phyloP scores from a whole-genome alignment of 306 rosid species.

The Calophaca sinica region DNA sequence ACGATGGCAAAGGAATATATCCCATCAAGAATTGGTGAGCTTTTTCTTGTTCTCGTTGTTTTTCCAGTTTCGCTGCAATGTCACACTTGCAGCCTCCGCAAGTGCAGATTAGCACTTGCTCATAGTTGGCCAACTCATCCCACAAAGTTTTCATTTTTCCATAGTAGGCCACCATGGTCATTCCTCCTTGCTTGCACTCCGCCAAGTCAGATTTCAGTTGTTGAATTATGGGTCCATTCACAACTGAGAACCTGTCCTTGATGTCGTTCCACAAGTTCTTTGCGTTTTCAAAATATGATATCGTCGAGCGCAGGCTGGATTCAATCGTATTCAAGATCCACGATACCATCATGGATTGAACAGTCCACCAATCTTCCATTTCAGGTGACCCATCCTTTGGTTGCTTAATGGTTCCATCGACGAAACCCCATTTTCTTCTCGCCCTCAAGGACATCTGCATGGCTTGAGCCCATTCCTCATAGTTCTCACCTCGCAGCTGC shows the following conservation, averaged over 20 bases:
- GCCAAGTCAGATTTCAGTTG: too few species aligned
- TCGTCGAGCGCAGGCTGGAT: not conserved
- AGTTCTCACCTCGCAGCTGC: not conserved
- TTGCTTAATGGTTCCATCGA: not conserved
- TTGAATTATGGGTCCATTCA: not conserved
- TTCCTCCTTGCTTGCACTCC: too few species aligned
- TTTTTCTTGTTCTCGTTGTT: not conserved
- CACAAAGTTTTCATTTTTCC: not conserved
- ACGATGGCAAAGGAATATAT: not conserved
- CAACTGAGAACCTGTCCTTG: not conserved
- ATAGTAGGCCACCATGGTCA: not conserved
- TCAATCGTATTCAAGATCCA: not conserved
- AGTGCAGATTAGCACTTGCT: not conserved
- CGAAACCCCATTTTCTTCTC: not conserved
- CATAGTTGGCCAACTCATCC: slow-evolving; percentile 4
- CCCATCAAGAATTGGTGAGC: not conserved
- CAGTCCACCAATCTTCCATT: not conserved
- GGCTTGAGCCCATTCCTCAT: not conserved
- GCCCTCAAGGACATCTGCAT: not conserved
- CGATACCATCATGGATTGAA: not conserved
- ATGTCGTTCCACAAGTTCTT: not conserved
- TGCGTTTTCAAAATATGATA: not conserved
- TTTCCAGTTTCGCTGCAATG: too few species aligned
- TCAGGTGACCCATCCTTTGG: not conserved
- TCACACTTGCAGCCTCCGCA: not conserved